These are phyloP conservation scores for Boletus rubropictus DNA, from an alignment of 768 basidiomycete genomes.

Conservation along the genomic window DNA sequence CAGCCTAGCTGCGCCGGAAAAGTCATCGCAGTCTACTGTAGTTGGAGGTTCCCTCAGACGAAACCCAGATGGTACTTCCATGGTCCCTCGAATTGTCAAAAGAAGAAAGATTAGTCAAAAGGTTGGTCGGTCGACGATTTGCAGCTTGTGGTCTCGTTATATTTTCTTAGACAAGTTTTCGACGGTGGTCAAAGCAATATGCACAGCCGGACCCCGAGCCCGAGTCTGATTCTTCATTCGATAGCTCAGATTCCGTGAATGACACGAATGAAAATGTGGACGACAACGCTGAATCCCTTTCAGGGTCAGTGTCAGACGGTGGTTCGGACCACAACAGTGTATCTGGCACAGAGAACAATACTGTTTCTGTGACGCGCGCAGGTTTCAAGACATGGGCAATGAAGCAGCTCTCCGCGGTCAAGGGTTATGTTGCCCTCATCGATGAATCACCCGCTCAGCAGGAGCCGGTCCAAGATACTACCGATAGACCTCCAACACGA, in stretches of 20 bases:
- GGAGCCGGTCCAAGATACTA: slow-evolving; percentile 2
- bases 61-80: slow-evolving; percentile 56
- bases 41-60: slow-evolving; percentile 65
- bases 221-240: slow-evolving; percentile 59
- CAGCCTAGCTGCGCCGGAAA: slow-evolving; percentile 9
- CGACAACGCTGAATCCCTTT: slow-evolving; percentile 11
- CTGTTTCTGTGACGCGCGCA: slow-evolving; percentile 32
- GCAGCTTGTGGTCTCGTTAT: background rate
- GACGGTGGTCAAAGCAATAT: slow-evolving; percentile 44
- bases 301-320: slow-evolving; percentile 13
- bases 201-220: slow-evolving; percentile 26
- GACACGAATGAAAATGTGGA: slow-evolving; percentile 37
- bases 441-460: slow-evolving; percentile 13
- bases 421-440: slow-evolving; percentile 30
- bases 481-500: slow-evolving; percentile 37
- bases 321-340: slow-evolving; percentile 17
- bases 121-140: slow-evolving; percentile 32
- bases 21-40: slow-evolving; percentile 13
- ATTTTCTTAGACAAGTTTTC: slow-evolving; percentile 34
- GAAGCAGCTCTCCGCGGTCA: slow-evolving; percentile 58
- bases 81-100: slow-evolving; percentile 43
- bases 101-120: slow-evolving; percentile 40
- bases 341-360: slow-evolving; percentile 14
- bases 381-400: slow-evolving; percentile 90
- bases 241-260: slow-evolving; percentile 74